Evolutionary conservation across 2,329 filamentous ascomycete genomes (phyloP), one percentile per base, ranked within the genome.

Genomic region (Ceratocystis cacaofunesta): DNA sequence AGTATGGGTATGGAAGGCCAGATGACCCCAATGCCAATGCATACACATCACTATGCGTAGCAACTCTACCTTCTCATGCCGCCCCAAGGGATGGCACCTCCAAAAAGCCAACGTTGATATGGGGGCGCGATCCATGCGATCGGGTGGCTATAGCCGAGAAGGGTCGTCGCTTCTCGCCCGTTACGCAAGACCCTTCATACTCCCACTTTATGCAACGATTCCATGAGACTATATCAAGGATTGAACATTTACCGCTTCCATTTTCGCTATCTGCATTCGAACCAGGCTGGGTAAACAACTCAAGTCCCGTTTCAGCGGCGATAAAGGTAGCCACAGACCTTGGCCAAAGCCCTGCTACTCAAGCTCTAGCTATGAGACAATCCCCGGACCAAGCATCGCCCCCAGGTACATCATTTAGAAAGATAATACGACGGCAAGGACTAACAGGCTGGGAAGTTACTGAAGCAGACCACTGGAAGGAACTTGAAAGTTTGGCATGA

Each of bases 41-140:
- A 50, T 32, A 5, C 10, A 3, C 8, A 52, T 50, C 46, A 19
- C 19, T 25, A n/a, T 4, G 0, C 17, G 1, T 5, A 10, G n/a
- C 0, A 36, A 19, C 28, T 7, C 8, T 8, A 8, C 25, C 4
- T 28, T 28, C 48, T 12, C 22, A 36, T n/a, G 6, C 28, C n/a
- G 1, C 5, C 28, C 15, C 7, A n/a, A n/a, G 19, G 8, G 17
- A 17, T 58, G 12, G 12, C 12, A 22, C 5, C 10, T 5, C 50
- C 5, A 30, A 19, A 15, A 5, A 4, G 7, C 17, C 8, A 0
- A 32, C 5, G n/a, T 41, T 63, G 10, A 43, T 25, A 19, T 65
- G 63, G 63, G 63, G 55, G 22, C 63, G 63, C 10, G 63, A 65
- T 48, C 63, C 52, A 1, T 65, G 63, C 44, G 55, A 65, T 17